Base-by-base conservation (phyloP, 331 rosid genomes). In the Pyrus hybrid region DNA sequence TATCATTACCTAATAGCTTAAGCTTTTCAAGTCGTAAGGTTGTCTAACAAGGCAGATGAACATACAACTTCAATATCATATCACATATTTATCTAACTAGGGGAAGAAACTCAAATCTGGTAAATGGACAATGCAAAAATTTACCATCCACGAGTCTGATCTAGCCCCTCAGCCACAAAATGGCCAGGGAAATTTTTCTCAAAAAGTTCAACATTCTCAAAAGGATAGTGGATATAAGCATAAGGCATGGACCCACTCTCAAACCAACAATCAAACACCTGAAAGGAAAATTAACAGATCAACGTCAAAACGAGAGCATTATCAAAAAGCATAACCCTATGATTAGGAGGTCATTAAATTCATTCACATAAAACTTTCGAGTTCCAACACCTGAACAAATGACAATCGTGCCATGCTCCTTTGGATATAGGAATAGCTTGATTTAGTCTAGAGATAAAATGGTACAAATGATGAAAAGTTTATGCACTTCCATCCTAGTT, bases 221-320 rank as follows among this genome's bases (percentile, higher is more conserved):
- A 95, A 68, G 99, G 99, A 90, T 95, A 95, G 78, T 95, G 99
- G 83, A 95, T 87, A 78, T 95, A 95, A 1, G 99, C 99, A 82
- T 92, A 95, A 18, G 99, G 99, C 99, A 95, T 92, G 72, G 99
- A 90, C 80, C 99, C 99, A 84, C 99, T 95, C 87, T 95, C 99
- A 63, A 95, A 95, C 99, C 99, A 95, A 80, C 99, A 95, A 83
- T 95, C 99, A 86, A 95, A 95, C 69, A 95, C 99, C 99, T 94
- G 91, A 74, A 88, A 70, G 26, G 57, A 56, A 51, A 67, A 71
- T 41, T 33, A 80, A 80, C 2, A 7, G 2, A 71, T 73, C 70
- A 35, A 77, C 73, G 65, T 63, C 28, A 63, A 72, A 68, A 78
- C 68, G 12, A n/a, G 51, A 54, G 21, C 37, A n/a, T 32, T 29